These are phyloP conservation scores for Kwoniella sp. DNA, from an alignment of 768 basidiomycete genomes.

Conservation along the genomic window DNA sequence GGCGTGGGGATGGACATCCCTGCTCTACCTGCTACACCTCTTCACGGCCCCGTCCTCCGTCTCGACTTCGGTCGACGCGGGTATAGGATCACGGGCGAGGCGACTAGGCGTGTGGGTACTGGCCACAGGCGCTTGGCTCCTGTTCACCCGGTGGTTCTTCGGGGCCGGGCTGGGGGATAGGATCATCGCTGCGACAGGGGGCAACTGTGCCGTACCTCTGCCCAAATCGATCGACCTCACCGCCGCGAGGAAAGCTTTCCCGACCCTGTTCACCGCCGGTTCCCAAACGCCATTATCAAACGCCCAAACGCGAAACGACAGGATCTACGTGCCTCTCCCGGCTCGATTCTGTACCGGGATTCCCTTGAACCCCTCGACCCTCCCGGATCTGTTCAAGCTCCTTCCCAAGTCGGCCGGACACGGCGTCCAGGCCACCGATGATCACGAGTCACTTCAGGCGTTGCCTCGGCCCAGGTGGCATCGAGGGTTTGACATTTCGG, in stretches of 20 bases:
- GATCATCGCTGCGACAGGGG: slow-evolving; percentile 36
- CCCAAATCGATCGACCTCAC: slow-evolving; percentile 10
- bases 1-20: slow-evolving; percentile 85
- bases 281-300: neutral
- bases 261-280: slow-evolving; percentile 3
- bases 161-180: slow-evolving; percentile 41
- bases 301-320: neutral
- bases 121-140: slow-evolving; percentile 30
- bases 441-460: slow-evolving; percentile 8
- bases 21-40: slow-evolving; percentile 52
- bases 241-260: slow-evolving; percentile 1
- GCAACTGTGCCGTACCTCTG: slow-evolving; percentile 29
- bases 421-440: slow-evolving; percentile 1
- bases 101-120: slow-evolving; percentile 21
- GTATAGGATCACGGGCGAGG: slow-evolving; percentile 3
- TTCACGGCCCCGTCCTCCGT: slow-evolving; percentile 18
- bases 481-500: slow-evolving; percentile 86
- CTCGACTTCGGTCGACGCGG: neutral
- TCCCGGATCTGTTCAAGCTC: slow-evolving; percentile 17
- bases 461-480: slow-evolving; percentile 59
- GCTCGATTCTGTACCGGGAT: slow-evolving; percentile 12
- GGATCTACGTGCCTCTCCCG: slow-evolving; percentile 13
- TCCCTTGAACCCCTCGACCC: slow-evolving; percentile 9
- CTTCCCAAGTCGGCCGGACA: neutral
- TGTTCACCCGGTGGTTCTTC: slow-evolving; percentile 43